Evolutionary conservation across 805 yeast genomes (phyloP).

Genomic region (Yarrowia sp.): DNA sequence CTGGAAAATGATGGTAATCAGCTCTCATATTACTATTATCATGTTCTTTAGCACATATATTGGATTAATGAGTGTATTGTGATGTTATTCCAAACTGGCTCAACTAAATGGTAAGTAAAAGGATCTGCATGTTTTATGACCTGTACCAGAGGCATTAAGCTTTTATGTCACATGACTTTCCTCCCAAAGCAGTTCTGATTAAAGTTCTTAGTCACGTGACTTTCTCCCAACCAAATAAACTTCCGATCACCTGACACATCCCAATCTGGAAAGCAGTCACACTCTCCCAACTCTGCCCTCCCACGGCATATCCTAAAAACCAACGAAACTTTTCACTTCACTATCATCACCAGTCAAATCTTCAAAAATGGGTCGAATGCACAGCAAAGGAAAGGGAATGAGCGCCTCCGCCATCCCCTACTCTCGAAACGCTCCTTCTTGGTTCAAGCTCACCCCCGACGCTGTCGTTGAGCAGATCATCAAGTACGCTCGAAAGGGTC

Average conservation of each 20-base stretch:
- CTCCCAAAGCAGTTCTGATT: too few species aligned
- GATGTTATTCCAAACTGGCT: too few species aligned
- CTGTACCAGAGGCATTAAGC: too few species aligned
- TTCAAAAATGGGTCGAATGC: slow-evolving; percentile 98
- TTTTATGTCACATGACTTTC: too few species aligned
- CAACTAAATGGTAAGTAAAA: too few species aligned
- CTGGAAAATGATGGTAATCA: too few species aligned
- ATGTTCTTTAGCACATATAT: too few species aligned
- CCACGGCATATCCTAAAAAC: not conserved
- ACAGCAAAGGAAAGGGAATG: slow-evolving; percentile 99
- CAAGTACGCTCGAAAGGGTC: slow-evolving; percentile 99
- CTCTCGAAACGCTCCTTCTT: slow-evolving; percentile 97
- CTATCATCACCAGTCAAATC: slow-evolving; percentile 33
- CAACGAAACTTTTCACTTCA: not conserved
- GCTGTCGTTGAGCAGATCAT: slow-evolving; percentile 95
- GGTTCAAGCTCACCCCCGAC: slow-evolving; percentile 97
- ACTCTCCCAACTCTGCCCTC: not conserved
- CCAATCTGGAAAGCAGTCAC: slow-evolving; percentile 23
- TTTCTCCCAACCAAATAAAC: too few species aligned
- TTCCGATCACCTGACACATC: not conserved
- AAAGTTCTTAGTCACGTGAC: too few species aligned
- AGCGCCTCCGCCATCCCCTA: slow-evolving; percentile 98
- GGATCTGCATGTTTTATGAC: too few species aligned
- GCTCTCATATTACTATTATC: too few species aligned
- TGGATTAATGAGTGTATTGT: too few species aligned